Base-by-base conservation (phyloP, 345 rosid species). In the Lepidium sativum region DNA sequence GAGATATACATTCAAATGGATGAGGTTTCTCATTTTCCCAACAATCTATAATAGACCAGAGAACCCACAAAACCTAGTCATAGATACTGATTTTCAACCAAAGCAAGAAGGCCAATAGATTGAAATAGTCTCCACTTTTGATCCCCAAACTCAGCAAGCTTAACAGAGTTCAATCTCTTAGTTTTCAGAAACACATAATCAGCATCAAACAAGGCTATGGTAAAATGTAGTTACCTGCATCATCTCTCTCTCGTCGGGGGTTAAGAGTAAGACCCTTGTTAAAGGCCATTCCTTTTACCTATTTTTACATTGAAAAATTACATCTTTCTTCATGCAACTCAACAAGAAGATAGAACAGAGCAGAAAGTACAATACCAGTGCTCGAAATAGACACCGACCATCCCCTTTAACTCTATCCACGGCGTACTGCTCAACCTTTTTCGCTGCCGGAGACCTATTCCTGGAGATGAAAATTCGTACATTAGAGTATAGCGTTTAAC, bases 261-360 rank as follows among this genome's bases (percentile, higher is more conserved):
- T 71, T 83, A 40, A 89, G 80, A 57, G 78, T 18, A 53, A 85
- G 25, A 39, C 94, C 97, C 60, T 87, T 87, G 83, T 87, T 85
- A 50, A 83, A 82, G 65, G 97, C 92, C 98, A 89, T 92, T 38
- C 98, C 98, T 84, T 92, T 92, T 41, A 84, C 98, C 97, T 92
- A 74, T 61, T 53, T 41, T 25, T 16, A 48, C 41, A 72, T 60
- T 65, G 41, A 71, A 31, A 13, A 45, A 41, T 27, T 48, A 64
- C 37, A 54, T 33, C 35, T 43, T 37, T 17, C 60, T 62, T 55
- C 38, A 20, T 20, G 21, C 1, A 20, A 20, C 2, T 20, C 41
- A 41, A 35, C n/a, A 10, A 4, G 59, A 47, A 39, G 12, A 21
- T 6, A 37, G 38, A 47, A 29, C 18, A 38, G 3, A 54, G 11